Base-by-base conservation (phyloP, 768 basidiomycete species). In the Agaricus blazei region DNA sequence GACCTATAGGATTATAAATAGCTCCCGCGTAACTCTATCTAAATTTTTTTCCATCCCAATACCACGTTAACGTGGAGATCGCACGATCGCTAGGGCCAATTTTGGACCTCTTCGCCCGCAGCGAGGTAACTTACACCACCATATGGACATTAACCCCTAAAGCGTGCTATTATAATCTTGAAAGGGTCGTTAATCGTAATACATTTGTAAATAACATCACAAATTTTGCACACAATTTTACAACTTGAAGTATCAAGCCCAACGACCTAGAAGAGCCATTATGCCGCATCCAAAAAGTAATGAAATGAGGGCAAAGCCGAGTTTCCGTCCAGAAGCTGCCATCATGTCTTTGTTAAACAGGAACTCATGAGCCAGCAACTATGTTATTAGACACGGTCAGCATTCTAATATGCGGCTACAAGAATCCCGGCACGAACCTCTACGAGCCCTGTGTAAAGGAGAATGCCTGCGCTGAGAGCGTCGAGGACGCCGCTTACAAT, bases 291-390 rank as follows among this genome's bases (percentile, higher is more conserved):
- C 95, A 8, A 85, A 57, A n/a, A 87, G 60, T 85, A 97, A 92
- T 61, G 83, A 86, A n/a, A 71, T 68, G 58, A 93, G 59, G 6
- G 90, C 85, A 59, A 90, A 96, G 0, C 76, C 69, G n/a, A 96
- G 70, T 63, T 83, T 83, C 27, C 68, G 63, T 51, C 81, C 82
- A 4, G 84, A 82, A 3, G 80, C 80, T n/a, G 81, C 75, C 67
- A 87, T 82, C 87, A 94, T 91, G 55, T 90, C 82, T 56, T 85
- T 82, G 74, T 84, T 93, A 72, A 96, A 93, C 40, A 98, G 65
- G 71, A 98, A 97, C 64, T 98, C 96, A 66, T 97, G 95, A 1
- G 93, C 96, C 44, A 98, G 78, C 0, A 97, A 79, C 86, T 88
- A 58, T n/a, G 34, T 26, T 27, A 41, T 19, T 40, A 65, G 11